A percentile compares a stretch with the other conserved stretches of the same genome.
These are phyloP conservation scores for Neoascochyta sp. DNA, from an alignment of 2,329 filamentous ascomycete genomes.

Conservation along the genomic window DNA sequence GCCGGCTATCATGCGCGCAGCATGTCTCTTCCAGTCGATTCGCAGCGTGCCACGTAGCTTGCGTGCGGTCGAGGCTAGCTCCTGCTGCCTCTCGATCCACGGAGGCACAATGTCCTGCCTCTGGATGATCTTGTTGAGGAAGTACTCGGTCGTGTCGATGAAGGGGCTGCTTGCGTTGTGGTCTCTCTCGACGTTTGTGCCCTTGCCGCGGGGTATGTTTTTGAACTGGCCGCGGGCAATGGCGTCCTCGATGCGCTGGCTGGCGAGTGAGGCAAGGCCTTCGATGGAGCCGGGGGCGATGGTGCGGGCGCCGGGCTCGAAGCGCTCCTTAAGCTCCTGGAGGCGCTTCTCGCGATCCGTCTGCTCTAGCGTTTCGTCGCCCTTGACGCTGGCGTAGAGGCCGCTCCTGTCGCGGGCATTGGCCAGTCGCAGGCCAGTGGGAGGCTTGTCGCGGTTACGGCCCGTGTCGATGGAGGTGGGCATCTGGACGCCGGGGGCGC, in stretches of 20 bases:
- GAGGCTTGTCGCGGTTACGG: conserved; percentile 37
- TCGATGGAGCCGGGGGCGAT: conserved; percentile 75
- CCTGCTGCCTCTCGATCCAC: conserved; percentile 99
- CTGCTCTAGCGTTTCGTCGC: conserved; percentile 57
- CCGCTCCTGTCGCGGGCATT: conserved; percentile 58
- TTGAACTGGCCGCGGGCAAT: conserved; percentile 88
- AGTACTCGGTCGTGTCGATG: conserved; percentile 93
- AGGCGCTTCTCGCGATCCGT: conserved; percentile 69
- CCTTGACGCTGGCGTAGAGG: conserved; percentile 52
- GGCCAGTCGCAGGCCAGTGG: conserved; percentile 47
- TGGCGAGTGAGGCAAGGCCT: conserved; percentile 78
- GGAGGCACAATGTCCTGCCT: conserved; percentile 92
- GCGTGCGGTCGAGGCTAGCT: conserved; percentile 65
- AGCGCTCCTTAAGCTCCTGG: conserved; percentile 74
- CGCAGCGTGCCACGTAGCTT: conserved; percentile 72
- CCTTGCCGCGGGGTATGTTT: conserved; percentile 66
- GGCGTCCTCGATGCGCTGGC: conserved; percentile 89
- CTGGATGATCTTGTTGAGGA: conserved; percentile 98
- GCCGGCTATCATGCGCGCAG: conserved; percentile 72
- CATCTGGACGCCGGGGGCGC: conserved; percentile 19
- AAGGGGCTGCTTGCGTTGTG: conserved; percentile 80
- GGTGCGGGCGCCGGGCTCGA: conserved; percentile 66
- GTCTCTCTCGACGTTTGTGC: conserved; percentile 77
- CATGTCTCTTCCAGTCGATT: conserved; percentile 80
- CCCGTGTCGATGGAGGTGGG: conserved; percentile 34